A percentile compares a stretch with the other conserved stretches of the same genome.
phyloP scores from a whole-genome alignment of 2,329 filamentous ascomycete genomes.

The Gaeumannomyces sp. region DNA sequence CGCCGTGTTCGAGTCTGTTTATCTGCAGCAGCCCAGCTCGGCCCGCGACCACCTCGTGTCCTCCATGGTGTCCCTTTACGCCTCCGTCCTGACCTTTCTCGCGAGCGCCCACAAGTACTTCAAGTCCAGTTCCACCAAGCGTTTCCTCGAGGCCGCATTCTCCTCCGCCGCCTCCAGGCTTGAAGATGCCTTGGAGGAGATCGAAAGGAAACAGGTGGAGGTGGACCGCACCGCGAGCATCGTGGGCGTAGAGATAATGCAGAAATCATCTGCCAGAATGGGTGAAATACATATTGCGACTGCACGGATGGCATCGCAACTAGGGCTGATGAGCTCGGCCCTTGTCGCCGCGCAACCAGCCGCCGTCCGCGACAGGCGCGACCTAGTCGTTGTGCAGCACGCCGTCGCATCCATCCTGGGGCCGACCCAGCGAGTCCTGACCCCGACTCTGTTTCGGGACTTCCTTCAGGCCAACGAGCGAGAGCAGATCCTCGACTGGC shows the following conservation, averaged over 20 bases:
- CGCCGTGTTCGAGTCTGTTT: not conserved
- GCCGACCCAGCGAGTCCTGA: not conserved
- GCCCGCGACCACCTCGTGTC: not conserved
- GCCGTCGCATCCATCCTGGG: not conserved
- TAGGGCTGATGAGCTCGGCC: not conserved
- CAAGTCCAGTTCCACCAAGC: not conserved
- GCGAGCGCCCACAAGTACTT: not conserved
- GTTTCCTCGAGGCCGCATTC: not conserved
- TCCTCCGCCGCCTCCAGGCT: not conserved
- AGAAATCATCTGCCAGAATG: not conserved
- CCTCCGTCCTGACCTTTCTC: not conserved
- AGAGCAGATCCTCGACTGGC: not conserved
- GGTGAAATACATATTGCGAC: not conserved
- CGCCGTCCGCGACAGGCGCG: too few relatives aligned
- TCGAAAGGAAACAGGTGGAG: not conserved
- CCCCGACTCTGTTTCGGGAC: not conserved
- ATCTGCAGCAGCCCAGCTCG: not conserved
- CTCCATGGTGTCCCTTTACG: not conserved
- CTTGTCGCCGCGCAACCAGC: too few relatives aligned
- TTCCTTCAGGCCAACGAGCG: not conserved
- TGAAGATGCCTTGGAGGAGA: not conserved
- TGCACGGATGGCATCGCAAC: not conserved
- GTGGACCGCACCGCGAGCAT: not conserved
- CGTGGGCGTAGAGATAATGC: not conserved
- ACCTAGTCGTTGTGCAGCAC: too few relatives aligned